Base-by-base conservation (phyloP, 106 monocot genomes). In the Phalaenopsis equestris region DNA sequence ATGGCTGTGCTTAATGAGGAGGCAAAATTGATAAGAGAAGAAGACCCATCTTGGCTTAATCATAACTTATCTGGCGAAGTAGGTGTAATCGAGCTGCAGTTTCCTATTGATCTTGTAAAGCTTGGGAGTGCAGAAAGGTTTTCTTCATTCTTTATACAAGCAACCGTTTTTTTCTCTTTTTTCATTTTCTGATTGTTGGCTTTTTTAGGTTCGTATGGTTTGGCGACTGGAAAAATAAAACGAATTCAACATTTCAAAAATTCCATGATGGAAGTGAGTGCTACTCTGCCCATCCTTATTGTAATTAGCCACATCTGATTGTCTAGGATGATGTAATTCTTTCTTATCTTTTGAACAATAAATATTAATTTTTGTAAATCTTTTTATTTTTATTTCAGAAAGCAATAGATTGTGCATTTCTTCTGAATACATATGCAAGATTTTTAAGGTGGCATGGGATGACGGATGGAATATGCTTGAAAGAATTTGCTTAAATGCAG, bases 31-130 rank as follows among this genome's bases (percentile, higher is more conserved):
- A 84, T 58, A 19, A 79, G 68, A 72, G 82, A 83, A 72, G 82
- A 83, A 30, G 52, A 84, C 80, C 84, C 87, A 30, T 55, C 77
- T 76, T 94, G 92, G 98, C 88, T 94, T 83, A 89, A 98, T 17
- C 76, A 88, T 77, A 88, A 91, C 79, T 64, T 80, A 14, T 30
- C 41, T 61, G 52, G 12, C 15, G 14, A 87, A 64, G 67, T 49
- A 15, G 76, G 84, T 78, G 38, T 65, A 61, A 85, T 88, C 23
- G 56, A 79, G 12, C 37, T 85, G 19, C 83, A 86, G 6, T 86
- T 87, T 83, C 90, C 93, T 15, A 19, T 87, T 6, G 86, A 90
- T 81, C 64, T 86, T 48, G 72, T 30, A 77, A 81, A 87, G 36
- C 85, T 86, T 30, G 79, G 78, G 5, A 55, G 72, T 74, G 80